Conservation (phyloP, 1,284 basidiomycete genomes). For the Exsudoporus floridanus region DNA sequence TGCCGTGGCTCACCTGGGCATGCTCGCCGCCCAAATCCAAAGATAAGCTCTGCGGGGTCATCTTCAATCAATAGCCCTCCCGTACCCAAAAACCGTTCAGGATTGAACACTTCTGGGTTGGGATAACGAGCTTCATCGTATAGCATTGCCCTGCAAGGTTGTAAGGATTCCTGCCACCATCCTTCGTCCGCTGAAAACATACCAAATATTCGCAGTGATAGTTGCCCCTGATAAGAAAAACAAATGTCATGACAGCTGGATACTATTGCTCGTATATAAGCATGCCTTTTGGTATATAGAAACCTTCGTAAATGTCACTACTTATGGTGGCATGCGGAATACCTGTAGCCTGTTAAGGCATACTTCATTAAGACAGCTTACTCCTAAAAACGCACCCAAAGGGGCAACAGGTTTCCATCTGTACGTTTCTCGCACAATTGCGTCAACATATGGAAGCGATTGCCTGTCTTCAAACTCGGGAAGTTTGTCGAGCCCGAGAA, state of each 20-base stretch:
- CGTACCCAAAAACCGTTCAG: conserved; percentile 18
- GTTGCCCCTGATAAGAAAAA: conserved; percentile 13
- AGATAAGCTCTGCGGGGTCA: conserved; percentile 8
- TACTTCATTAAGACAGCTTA: too few species aligned
- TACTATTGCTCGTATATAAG: too few species aligned
- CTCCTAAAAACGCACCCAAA: conserved; percentile 6
- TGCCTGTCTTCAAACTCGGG: conserved; percentile 39
- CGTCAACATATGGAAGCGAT: conserved; percentile 37
- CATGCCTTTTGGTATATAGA: conserved; percentile 20
- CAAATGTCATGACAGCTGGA: background rate
- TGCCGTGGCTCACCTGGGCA: conserved; percentile 13
- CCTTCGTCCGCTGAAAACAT: background rate
- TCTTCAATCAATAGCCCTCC: conserved; percentile 13
- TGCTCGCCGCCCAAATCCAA: conserved; percentile 24
- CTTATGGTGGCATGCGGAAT: conserved; percentile 3
- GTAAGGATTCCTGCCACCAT: background rate
- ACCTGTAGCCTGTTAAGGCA: background rate
- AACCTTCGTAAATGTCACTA: conserved; percentile 14
- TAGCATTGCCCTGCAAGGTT: conserved; percentile 20
- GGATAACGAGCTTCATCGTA: conserved; percentile 18
- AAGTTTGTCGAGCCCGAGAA: conserved; percentile 37
- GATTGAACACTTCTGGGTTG: conserved; percentile 15
- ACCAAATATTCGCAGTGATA: conserved; percentile 20
- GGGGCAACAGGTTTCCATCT: conserved; percentile 24
- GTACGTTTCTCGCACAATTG: conserved; percentile 38